Conservation (phyloP, 768 basidiomycete genomes). For the Psilocybe subaeruginosa region DNA sequence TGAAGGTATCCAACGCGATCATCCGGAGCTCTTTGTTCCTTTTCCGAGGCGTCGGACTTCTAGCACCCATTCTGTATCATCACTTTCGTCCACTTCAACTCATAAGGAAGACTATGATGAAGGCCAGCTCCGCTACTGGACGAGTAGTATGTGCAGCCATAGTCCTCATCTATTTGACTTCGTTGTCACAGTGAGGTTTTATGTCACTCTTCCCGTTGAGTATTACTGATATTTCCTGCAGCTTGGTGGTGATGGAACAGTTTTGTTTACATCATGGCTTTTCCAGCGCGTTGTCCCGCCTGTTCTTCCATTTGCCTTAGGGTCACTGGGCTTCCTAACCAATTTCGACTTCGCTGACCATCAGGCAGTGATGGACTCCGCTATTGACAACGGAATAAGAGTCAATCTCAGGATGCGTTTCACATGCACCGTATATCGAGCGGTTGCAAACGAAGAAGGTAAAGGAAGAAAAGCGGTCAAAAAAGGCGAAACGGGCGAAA, state of each 20-base stretch:
- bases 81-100: constrained; percentile 49
- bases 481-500: constrained; percentile 92
- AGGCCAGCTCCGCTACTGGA: constrained; percentile 98
- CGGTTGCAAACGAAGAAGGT: constrained; percentile 74
- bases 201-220: background rate
- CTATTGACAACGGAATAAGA: constrained; percentile 90
- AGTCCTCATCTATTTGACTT: constrained; percentile 96
- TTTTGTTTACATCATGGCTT: constrained; percentile 98
- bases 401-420: constrained; percentile 99
- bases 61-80: constrained; percentile 62
- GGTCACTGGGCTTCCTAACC: constrained; percentile 96
- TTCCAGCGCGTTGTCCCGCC: constrained; percentile 99
- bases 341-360: constrained; percentile 94
- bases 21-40: constrained; percentile 88
- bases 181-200: constrained; percentile 83
- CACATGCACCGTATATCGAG: constrained; percentile 97
- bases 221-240: constrained; percentile 32
- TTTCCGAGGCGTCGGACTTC: constrained; percentile 76
- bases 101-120: constrained; percentile 61
- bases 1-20: constrained; percentile 79
- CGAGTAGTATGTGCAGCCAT: constrained; percentile 90
- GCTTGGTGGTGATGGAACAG: constrained; percentile 98
- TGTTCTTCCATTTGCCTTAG: constrained; percentile 94
- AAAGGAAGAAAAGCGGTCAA: constrained; percentile 82
- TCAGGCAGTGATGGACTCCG: constrained; percentile 82